Evolutionary conservation across 768 basidiomycete species (phyloP).

Genomic region (Tylopilus plumbeoviolaceoides): DNA sequence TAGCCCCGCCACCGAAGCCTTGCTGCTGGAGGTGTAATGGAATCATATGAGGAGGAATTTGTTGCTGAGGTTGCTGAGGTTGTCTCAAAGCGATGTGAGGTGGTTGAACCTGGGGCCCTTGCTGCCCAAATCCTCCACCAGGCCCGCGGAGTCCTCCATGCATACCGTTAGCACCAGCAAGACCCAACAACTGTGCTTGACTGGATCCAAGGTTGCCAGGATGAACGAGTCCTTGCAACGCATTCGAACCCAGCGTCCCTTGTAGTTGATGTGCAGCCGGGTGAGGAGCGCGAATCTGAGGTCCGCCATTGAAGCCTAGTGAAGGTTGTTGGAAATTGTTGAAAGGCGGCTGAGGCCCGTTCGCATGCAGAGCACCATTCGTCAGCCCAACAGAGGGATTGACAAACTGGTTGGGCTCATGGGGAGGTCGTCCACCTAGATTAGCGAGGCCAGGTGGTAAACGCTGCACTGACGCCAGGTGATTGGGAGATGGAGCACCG

Average conservation of each 20-base stretch:
- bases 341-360: constrained; percentile 47
- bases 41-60: constrained; percentile 49
- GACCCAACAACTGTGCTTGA: constrained; percentile 42
- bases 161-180: constrained; percentile 43
- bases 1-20: constrained; percentile 41
- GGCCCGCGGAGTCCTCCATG: constrained; percentile 44
- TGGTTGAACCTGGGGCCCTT: constrained; percentile 30
- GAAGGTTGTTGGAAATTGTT: constrained; percentile 49
- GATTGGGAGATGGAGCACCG: constrained; percentile 62
- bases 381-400: constrained; percentile 41
- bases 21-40: constrained; percentile 63
- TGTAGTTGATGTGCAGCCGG: constrained; percentile 46
- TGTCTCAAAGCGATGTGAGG: constrained; percentile 31
- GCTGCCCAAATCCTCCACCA: constrained; percentile 38
- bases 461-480: constrained; percentile 50
- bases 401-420: constrained; percentile 66
- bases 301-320: constrained; percentile 40
- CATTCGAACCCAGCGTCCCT: constrained; percentile 41
- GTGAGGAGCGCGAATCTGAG: constrained; percentile 49
- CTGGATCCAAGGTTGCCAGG: constrained; percentile 50
- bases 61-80: constrained; percentile 42
- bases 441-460: constrained; percentile 80
- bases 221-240: constrained; percentile 52
- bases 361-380: constrained; percentile 44
- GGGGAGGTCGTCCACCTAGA: constrained; percentile 76